Conservation (phyloP, 2,329 filamentous ascomycete species). For the Exserohilum turcica region DNA sequence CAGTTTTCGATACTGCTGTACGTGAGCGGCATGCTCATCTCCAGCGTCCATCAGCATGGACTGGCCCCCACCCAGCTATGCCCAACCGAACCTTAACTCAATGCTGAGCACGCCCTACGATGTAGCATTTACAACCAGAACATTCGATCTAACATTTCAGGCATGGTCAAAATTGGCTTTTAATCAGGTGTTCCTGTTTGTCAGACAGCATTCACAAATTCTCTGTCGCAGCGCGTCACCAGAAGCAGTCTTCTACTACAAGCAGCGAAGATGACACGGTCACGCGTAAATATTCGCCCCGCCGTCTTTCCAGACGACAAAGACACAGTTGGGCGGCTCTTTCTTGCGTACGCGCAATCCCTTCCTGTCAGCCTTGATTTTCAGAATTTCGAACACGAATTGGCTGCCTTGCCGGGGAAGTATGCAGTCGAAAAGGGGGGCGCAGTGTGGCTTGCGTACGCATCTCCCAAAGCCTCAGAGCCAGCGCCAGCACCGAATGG, state of each 20-base stretch:
- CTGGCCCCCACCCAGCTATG: background rate
- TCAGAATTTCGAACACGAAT: constrained; percentile 60
- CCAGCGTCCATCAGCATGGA: background rate
- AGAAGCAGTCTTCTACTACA: background rate
- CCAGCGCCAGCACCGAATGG: background rate
- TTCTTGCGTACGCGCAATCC: constrained; percentile 49
- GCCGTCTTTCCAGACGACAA: constrained; percentile 53
- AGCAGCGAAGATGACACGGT: background rate
- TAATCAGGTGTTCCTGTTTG: background rate
- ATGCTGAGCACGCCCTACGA: background rate
- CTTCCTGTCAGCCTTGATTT: constrained; percentile 62
- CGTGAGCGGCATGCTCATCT: too few species aligned
- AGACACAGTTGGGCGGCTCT: constrained; percentile 42
- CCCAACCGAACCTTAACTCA: background rate
- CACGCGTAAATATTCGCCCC: constrained; percentile 16
- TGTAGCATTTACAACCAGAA: background rate
- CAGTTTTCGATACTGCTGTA: too few species aligned
- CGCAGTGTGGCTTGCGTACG: constrained; percentile 55
- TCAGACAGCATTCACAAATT: background rate
- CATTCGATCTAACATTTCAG: background rate
- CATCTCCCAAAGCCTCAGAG: background rate
- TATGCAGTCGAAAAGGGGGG: constrained; percentile 56
- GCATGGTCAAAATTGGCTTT: background rate
- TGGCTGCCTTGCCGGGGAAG: constrained; percentile 60
- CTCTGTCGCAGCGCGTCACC: too few species aligned